phyloP scores from a whole-genome alignment of 2,329 filamentous ascomycete genomes.

The Lasiodiplodia gonubiensis region DNA sequence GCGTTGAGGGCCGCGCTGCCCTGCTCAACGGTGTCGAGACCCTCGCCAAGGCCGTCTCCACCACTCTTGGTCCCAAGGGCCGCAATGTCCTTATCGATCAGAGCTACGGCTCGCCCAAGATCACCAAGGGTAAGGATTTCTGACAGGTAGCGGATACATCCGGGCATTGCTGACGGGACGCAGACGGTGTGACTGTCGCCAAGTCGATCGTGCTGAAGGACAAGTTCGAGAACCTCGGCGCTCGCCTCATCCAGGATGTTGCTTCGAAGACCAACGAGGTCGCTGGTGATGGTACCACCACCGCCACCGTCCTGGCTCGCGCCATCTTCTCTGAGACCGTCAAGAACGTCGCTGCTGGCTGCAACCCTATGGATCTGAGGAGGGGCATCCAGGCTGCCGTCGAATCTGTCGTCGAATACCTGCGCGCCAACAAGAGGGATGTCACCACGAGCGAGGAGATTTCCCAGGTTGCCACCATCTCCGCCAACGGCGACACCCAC shows the following conservation, averaged over 20 bases:
- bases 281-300: conserved; percentile 97
- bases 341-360: conserved; percentile 98
- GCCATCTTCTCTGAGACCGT: conserved; percentile 99
- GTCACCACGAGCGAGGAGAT: conserved; percentile 98
- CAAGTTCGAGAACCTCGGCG: conserved; percentile 99
- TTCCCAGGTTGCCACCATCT: conserved; percentile 97
- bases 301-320: conserved; percentile 93
- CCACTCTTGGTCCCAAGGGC: conserved; percentile 96
- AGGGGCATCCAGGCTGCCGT: conserved; percentile 97
- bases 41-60: conserved; percentile 92
- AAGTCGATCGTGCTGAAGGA: conserved; percentile 93
- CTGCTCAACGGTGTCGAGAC: conserved; percentile 96
- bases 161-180: conserved; percentile 32
- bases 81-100: conserved; percentile 99
- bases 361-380: conserved; percentile 99
- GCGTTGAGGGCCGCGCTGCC: conserved; percentile 88
- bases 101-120: conserved; percentile 98
- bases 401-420: conserved; percentile 89
- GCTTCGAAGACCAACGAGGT: conserved; percentile 99
- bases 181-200: conserved; percentile 60
- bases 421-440: conserved; percentile 95
- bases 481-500: conserved; percentile 93
- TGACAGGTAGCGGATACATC: conserved; percentile 22
- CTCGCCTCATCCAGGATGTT: conserved; percentile 94
- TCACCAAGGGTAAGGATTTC: conserved; percentile 83